Evolutionary conservation across 257 asterid species (phyloP).

Genomic region (Ilex aquifolium): DNA sequence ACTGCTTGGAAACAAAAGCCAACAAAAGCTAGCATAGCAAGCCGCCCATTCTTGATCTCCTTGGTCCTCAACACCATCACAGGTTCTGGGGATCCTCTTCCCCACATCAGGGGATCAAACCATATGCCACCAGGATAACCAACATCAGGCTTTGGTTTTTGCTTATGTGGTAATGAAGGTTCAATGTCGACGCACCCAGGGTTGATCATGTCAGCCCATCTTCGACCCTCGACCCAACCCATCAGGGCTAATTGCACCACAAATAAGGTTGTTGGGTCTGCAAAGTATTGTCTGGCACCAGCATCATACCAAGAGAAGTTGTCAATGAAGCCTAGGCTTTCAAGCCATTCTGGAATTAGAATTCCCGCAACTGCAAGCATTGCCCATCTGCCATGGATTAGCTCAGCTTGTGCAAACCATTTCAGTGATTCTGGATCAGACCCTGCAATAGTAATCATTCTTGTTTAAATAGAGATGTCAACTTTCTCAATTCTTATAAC

Average conservation of each 20-base stretch:
- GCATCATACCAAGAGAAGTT: constrained; percentile 80
- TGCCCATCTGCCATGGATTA: constrained; percentile 80
- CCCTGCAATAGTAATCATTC: constrained; percentile 25
- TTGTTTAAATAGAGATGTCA: background rate
- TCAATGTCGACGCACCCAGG: constrained; percentile 81
- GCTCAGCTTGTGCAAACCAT: constrained; percentile 92
- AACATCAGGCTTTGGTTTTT: constrained; percentile 62
- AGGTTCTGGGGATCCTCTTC: constrained; percentile 87
- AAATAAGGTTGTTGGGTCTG: constrained; percentile 63
- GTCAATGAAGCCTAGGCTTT: constrained; percentile 60
- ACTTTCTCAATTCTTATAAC: too few species aligned
- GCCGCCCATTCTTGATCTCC: constrained; percentile 85
- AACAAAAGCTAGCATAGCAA: constrained; percentile 81
- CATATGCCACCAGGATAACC: constrained; percentile 91
- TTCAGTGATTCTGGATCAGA: constrained; percentile 73
- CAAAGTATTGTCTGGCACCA: constrained; percentile 62
- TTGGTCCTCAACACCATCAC: constrained; percentile 84
- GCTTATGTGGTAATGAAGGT: constrained; percentile 49
- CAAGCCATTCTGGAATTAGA: constrained; percentile 77
- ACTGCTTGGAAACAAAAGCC: constrained; percentile 84
- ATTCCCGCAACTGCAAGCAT: constrained; percentile 85
- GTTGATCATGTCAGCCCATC: constrained; percentile 81
- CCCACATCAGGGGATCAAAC: constrained; percentile 84
- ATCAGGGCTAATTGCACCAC: constrained; percentile 54
- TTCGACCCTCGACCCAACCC: constrained; percentile 92